A percentile compares a stretch with the other conserved stretches of the same genome.
Evolutionary conservation across 2,329 filamentous ascomycete species (phyloP).

Genomic region (Diaporthe vaccinii): DNA sequence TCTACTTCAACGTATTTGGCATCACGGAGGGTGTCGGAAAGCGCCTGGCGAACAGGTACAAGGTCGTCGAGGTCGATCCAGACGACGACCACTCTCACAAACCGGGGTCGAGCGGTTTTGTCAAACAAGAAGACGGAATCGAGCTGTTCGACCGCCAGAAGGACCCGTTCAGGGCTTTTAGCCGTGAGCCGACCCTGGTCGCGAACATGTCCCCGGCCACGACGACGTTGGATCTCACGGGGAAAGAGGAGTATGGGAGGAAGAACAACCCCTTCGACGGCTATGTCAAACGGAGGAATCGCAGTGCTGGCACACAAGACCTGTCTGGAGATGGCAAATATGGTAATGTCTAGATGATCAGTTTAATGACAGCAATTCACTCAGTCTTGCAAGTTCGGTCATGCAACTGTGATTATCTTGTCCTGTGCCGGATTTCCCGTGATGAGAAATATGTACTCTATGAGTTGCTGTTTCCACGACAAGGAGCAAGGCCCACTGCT

Average conservation of each 20-base stretch:
- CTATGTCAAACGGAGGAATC: conserved; percentile 19
- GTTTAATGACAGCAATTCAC: neutral
- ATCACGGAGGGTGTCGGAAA: conserved; percentile 38
- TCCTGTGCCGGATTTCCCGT: neutral
- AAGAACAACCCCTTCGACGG: conserved; percentile 40
- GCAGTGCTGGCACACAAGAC: conserved; percentile 8
- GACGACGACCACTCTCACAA: conserved; percentile 1
- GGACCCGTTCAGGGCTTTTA: conserved; percentile 15
- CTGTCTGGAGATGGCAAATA: neutral
- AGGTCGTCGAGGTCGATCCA: conserved; percentile 32
- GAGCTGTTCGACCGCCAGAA: conserved; percentile 26
- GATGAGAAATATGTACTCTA: neutral
- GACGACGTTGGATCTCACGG: conserved; percentile 13
- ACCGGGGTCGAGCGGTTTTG: neutral
- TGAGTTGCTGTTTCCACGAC: neutral
- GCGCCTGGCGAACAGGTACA: conserved; percentile 37
- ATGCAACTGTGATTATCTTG: neutral
- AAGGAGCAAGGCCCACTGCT: too few species aligned
- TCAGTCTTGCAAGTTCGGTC: neutral
- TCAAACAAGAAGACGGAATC: conserved; percentile 9
- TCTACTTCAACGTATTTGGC: conserved; percentile 38
- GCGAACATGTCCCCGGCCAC: conserved; percentile 13
- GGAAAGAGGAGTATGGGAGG: conserved; percentile 18
- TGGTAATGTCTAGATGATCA: neutral
- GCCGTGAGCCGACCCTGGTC: conserved; percentile 35